Percentiles rank a stretch among this genome's conserved stretches.
These are phyloP conservation scores for Ganoderma resinaceum DNA, from an alignment of 1,284 basidiomycete species.

Conservation along the genomic window DNA sequence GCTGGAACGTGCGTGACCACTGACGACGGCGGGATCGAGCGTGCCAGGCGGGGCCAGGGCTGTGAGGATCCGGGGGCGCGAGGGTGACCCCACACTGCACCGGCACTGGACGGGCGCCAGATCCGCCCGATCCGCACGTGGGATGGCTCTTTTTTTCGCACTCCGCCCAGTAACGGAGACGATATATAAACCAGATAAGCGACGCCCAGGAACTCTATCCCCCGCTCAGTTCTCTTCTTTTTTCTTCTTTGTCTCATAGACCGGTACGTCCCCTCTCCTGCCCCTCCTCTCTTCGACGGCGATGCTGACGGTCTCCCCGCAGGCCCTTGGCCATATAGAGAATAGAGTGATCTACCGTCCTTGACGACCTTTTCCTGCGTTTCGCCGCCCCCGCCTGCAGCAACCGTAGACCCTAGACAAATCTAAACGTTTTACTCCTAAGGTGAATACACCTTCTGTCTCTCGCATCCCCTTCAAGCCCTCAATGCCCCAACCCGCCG, in stretches of 20 bases:
- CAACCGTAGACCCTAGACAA: conserved; percentile 41
- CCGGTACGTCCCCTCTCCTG: conserved; percentile 46
- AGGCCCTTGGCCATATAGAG: conserved; percentile 43
- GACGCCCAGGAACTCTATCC: conserved; percentile 32
- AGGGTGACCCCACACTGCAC: conserved; percentile 29
- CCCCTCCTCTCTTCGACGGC: conserved; percentile 12
- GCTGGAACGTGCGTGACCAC: conserved; percentile 6
- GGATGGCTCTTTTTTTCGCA: conserved; percentile 38
- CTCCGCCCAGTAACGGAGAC: conserved; percentile 31
- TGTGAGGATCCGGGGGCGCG: conserved; percentile 24
- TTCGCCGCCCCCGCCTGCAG: conserved; percentile 26
- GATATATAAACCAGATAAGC: conserved; percentile 38
- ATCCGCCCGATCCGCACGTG: conserved; percentile 34
- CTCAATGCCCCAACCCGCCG: conserved; percentile 32
- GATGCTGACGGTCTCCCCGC: conserved; percentile 18
- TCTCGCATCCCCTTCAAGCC: conserved; percentile 18
- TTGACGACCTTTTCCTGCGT: conserved; percentile 46
- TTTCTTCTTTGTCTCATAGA: conserved; percentile 47
- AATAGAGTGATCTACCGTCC: conserved; percentile 46
- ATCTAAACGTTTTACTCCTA: conserved; percentile 34
- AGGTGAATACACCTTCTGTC: conserved; percentile 34
- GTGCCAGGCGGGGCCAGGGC: background rate
- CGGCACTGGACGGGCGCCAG: conserved; percentile 24
- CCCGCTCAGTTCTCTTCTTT: conserved; percentile 40
- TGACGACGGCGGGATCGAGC: background rate